Evolutionary conservation across 116 monocot species (phyloP).

Genomic region (Papilionanthe hybrid): DNA sequence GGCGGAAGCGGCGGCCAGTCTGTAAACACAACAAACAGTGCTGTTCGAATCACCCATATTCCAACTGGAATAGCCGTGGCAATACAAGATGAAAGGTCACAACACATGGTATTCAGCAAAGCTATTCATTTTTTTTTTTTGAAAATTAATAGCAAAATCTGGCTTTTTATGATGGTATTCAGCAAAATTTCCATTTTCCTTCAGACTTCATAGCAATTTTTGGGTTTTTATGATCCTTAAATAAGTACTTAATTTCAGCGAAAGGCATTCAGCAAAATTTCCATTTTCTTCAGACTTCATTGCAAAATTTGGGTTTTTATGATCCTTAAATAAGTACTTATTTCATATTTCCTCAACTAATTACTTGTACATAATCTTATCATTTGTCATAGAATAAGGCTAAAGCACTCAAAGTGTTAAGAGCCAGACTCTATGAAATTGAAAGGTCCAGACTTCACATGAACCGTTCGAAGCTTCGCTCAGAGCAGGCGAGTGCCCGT

Average conservation of each 20-base stretch:
- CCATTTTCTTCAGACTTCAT: too few species aligned
- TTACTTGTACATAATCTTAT: neutral
- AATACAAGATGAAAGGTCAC: constrained; percentile 98
- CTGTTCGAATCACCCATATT: constrained; percentile 90
- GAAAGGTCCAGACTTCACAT: constrained; percentile 75
- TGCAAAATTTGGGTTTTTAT: too few species aligned
- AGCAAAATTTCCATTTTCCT: too few species aligned
- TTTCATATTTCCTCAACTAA: neutral
- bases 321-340: neutral
- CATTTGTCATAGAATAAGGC: constrained; percentile 70
- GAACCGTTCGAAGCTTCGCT: constrained; percentile 72
- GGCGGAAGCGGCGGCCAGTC: constrained; percentile 92
- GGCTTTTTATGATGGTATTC: too few species aligned
- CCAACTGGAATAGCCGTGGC: constrained; percentile 79
- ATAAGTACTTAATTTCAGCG: too few species aligned
- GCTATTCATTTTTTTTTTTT: too few species aligned
- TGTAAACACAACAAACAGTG: constrained; percentile 96
- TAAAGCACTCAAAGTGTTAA: constrained; percentile 88
- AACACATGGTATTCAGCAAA: constrained; percentile 62
- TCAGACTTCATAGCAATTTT: too few species aligned
- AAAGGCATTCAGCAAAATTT: too few species aligned
- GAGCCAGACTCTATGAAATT: constrained; percentile 78
- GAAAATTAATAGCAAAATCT: too few species aligned
- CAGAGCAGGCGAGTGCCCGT: constrained; percentile 51
- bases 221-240: too few species aligned